Conservation (phyloP, 1,139 yeast genomes). For the Arxiozyma bovina region DNA sequence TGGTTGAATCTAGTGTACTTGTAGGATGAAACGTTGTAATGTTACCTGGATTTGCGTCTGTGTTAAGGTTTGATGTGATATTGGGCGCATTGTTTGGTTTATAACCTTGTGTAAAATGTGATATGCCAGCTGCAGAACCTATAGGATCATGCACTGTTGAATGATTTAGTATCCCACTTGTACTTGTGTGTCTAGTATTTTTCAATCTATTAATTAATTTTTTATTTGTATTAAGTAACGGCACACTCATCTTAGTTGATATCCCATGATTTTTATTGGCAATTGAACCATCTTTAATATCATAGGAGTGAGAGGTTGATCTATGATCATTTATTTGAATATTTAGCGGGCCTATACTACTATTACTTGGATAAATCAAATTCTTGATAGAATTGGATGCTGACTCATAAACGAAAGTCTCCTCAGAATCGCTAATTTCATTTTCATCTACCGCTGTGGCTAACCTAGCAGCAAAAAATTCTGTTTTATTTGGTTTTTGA, state of each 20-base stretch:
- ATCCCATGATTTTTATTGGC: conserved; percentile 17
- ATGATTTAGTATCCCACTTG: conserved; percentile 23
- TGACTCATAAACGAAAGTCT: conserved; percentile 82
- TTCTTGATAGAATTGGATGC: conserved; percentile 36
- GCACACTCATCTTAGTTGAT: conserved; percentile 29
- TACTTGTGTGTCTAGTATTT: conserved; percentile 28
- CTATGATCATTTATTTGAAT: conserved; percentile 1
- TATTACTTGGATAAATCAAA: conserved; percentile 21
- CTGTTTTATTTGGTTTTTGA: conserved; percentile 53
- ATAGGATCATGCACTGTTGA: neutral
- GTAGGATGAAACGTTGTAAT: conserved; percentile 4
- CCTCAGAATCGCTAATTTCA: conserved; percentile 80
- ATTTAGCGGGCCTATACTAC: conserved; percentile 8
- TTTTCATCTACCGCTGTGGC: conserved; percentile 92
- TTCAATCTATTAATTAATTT: conserved; percentile 27
- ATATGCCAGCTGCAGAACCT: neutral
- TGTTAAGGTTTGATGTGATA: conserved; percentile 7
- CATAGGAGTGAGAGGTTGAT: conserved; percentile 9
- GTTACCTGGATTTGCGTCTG: conserved; percentile 9
- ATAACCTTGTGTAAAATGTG: conserved; percentile 3
- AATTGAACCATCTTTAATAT: neutral
- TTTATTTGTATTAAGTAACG: conserved; percentile 25
- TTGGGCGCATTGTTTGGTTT: neutral
- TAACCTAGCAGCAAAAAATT: conserved; percentile 84
- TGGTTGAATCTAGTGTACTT: neutral